Evolutionary conservation across 2,329 filamentous ascomycete genomes (phyloP).

Genomic region (Claviceps monticola): DNA sequence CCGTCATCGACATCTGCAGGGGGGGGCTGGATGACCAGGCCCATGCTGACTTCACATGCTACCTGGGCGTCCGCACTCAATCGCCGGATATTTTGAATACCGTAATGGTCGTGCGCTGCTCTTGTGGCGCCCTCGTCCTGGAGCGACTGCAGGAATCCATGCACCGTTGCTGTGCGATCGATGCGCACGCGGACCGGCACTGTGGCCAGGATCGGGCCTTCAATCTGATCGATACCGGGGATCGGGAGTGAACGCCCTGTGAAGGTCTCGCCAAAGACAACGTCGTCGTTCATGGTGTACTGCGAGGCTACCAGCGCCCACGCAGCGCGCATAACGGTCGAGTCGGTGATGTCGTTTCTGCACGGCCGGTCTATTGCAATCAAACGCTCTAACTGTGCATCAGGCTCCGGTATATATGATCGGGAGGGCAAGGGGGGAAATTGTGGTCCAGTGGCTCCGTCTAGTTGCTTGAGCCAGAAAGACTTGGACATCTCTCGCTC

Average conservation of each 20-base stretch:
- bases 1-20: background rate
- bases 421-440: conserved; percentile 4
- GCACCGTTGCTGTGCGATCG: conserved; percentile 5
- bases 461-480: conserved; percentile 28
- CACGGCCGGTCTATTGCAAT: conserved; percentile 2
- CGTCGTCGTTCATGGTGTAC: conserved; percentile 21
- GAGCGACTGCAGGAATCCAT: conserved; percentile 6
- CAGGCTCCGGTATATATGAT: conserved; percentile 4
- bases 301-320: conserved; percentile 22
- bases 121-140: conserved; percentile 13
- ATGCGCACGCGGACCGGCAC: conserved; percentile 10
- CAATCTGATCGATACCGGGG: conserved; percentile 13
- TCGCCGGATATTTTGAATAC: conserved; percentile 16
- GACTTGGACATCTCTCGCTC: conserved; percentile 12
- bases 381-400: conserved; percentile 1
- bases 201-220: conserved; percentile 16
- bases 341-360: conserved; percentile 10
- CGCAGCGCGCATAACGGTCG: conserved; percentile 14
- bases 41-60: conserved; percentile 9
- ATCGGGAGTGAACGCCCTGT: conserved; percentile 15
- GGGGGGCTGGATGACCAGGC: conserved; percentile 4
- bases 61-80: conserved; percentile 5
- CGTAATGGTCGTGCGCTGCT: conserved; percentile 13
- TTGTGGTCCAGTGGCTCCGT: conserved; percentile 9
- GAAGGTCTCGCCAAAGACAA: conserved; percentile 14